A percentile compares a stretch with the other conserved stretches of the same genome.
Evolutionary conservation across 805 yeast genomes (phyloP).

Genomic region (Starmerella vaccinii): DNA sequence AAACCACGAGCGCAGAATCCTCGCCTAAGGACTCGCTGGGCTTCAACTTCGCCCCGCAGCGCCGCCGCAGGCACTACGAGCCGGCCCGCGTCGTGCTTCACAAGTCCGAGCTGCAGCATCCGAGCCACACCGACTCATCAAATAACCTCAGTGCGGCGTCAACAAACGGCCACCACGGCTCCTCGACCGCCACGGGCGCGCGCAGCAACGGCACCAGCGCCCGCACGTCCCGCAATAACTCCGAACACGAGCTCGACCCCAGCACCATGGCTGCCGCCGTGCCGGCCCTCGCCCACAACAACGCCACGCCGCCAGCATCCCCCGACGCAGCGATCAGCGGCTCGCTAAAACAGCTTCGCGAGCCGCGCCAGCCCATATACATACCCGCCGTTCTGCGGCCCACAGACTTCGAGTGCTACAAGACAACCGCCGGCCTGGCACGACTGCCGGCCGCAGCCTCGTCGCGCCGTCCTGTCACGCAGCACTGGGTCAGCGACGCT

Average conservation of each 20-base stretch:
- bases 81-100: constrained; percentile 26
- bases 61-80: constrained; percentile 21
- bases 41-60: constrained; percentile 7
- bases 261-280: constrained; percentile 4
- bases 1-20: not conserved
- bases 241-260: constrained; percentile 1
- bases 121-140: not conserved
- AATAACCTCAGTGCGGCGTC: too few species aligned
- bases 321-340: constrained; percentile 16
- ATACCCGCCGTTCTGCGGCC: constrained; percentile 78
- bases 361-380: constrained; percentile 77
- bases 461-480: constrained; percentile 28
- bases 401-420: constrained; percentile 29
- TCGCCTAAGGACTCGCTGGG: not conserved
- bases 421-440: constrained; percentile 21
- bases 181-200: too few species aligned
- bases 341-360: constrained; percentile 57
- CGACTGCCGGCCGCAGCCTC: constrained; percentile 18
- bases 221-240: not conserved
- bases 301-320: constrained; percentile 14
- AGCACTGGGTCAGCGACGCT: constrained; percentile 52
- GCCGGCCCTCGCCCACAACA: constrained; percentile 1
- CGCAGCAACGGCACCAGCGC: not conserved
- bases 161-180: too few species aligned
- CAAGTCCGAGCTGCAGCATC: constrained; percentile 14